Evolutionary conservation across 148 eudicot species (phyloP).

Genomic region (Vaccinium myrtillus): DNA sequence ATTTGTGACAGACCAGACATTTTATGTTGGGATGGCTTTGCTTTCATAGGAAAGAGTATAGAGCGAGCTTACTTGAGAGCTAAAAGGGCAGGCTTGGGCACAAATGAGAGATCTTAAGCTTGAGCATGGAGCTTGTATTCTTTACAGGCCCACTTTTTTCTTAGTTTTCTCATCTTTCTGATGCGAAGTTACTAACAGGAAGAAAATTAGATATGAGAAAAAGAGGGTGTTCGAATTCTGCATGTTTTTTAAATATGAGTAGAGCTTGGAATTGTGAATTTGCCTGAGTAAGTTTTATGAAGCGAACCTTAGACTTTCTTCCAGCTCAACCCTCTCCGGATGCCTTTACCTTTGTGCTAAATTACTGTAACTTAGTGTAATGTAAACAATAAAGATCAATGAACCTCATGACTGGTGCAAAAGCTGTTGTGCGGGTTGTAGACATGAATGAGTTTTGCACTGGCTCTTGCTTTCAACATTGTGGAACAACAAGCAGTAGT

Average conservation of each 20-base stretch:
- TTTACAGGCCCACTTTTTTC: background rate
- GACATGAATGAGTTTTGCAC: background rate
- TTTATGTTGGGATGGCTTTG: background rate
- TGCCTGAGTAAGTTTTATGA: background rate
- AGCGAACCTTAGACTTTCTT: background rate
- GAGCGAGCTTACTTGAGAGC: too few relatives aligned
- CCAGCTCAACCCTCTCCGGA: background rate
- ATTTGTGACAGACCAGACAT: background rate
- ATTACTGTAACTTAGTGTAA: background rate
- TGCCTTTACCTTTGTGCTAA: background rate
- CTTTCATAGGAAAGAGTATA: too few relatives aligned
- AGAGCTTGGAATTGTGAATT: background rate
- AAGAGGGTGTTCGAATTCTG: background rate
- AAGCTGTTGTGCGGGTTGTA: background rate
- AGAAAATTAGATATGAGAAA: background rate
- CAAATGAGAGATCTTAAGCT: background rate
- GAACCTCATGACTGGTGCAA: background rate
- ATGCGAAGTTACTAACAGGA: background rate
- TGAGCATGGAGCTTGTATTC: background rate
- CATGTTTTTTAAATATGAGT: background rate
- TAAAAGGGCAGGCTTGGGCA: background rate
- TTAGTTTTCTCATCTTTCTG: background rate
- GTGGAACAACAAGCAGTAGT: background rate
- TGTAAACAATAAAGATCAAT: background rate
- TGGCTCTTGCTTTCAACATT: background rate